A percentile compares a stretch with the other conserved stretches of the same genome.
phyloP scores from a whole-genome alignment of 129 eudicot genomes.

The Apium graveolens region DNA sequence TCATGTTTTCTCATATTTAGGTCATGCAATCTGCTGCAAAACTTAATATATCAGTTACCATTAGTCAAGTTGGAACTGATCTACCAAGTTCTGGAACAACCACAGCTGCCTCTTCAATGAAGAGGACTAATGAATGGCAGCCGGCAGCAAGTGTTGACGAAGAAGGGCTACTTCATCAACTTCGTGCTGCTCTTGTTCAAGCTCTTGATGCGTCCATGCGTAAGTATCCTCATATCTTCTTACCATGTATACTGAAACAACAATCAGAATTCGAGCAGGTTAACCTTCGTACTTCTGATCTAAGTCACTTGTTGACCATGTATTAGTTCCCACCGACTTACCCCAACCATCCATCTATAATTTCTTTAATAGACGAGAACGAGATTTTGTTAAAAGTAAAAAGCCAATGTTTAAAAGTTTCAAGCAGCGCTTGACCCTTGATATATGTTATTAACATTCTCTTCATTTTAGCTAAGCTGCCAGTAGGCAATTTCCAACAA shows the following conservation, averaged over 20 bases:
- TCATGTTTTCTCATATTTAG: slow-evolving; percentile 16
- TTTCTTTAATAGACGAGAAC: neutral
- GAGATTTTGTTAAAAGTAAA: neutral
- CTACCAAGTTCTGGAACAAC: slow-evolving; percentile 29
- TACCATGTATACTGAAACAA: neutral
- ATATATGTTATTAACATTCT: neutral
- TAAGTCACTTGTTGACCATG: neutral
- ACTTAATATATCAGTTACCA: slow-evolving; percentile 58
- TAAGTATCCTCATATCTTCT: slow-evolving; percentile 22
- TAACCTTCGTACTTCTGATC: neutral
- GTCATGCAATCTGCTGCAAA: slow-evolving; percentile 84
- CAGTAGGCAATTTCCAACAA: slow-evolving; percentile 49
- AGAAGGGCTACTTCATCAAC: slow-evolving; percentile 77
- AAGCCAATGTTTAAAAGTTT: neutral
- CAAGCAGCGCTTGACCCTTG: neutral
- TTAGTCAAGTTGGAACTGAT: slow-evolving; percentile 64
- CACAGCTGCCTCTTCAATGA: slow-evolving; percentile 44
- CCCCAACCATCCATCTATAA: neutral
- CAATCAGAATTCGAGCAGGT: neutral
- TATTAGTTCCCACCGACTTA: neutral
- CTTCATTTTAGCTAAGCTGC: slow-evolving; percentile 47
- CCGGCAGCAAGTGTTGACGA: slow-evolving; percentile 72
- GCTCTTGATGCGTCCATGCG: slow-evolving; percentile 59
- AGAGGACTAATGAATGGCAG: slow-evolving; percentile 70
- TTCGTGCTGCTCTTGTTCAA: slow-evolving; percentile 72